Evolutionary conservation across 345 rosid genomes (phyloP), one percentile per base, ranked within the genome.

Genomic region (Murraya paniculata): DNA sequence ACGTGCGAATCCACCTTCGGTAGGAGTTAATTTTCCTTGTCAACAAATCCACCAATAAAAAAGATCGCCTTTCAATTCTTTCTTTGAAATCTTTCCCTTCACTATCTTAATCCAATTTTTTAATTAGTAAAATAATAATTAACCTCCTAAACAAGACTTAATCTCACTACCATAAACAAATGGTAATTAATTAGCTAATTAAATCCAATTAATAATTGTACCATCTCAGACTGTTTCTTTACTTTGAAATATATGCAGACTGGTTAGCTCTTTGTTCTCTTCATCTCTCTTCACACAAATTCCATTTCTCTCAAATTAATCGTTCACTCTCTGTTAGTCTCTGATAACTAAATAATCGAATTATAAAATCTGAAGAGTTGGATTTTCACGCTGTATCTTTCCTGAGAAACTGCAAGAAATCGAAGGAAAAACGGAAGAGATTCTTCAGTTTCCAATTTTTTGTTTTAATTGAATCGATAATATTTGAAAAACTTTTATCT

Each of bases 1-100:
- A 81, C 81, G 75, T 77, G 84, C 18, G 59, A 18, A 71, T 76
- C 41, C 61, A 35, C 28, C 53, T 73, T 27, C 28, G 67, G 74
- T 11, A 6, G 6, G 50, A 13, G 31, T 31, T 22, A 5, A 50
- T 72, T 72, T 72, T 60, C 58, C 77, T 22, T 57, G 45, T 33
- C 16, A 68, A 65, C 66, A 36, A 72, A 65, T 13, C 62, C 68
- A 77, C 83, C 80, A 57, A 72, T 57, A 50, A 36, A 50, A 36
- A 53, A 56, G 1, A n/a, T 4, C 78, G 21, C 25, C 80, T 62
- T 18, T 19, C n/a, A 53, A 53, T 53, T 16, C n/a, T 53, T 53
- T 1, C 57, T 53, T 18, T 53, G 50, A 11, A 45, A 45, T 45
- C 4, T 45, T 45, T 45, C 18, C 57, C 57, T 1, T 53, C 19